phyloP scores from a whole-genome alignment of 768 basidiomycete species.

The Psilocybe sp. region DNA sequence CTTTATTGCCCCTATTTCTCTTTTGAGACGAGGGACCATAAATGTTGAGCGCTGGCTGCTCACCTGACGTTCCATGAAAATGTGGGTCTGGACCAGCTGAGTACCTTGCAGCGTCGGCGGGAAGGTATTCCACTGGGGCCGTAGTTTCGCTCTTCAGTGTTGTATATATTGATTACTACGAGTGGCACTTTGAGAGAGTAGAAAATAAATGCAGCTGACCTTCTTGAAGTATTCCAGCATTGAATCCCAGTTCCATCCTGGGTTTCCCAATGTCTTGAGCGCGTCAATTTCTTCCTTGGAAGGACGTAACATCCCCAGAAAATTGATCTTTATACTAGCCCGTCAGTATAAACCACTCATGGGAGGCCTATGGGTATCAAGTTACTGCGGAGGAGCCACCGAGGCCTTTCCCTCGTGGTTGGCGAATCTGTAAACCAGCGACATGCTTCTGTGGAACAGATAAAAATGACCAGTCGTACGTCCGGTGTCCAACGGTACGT shows the following conservation, averaged over 20 bases:
- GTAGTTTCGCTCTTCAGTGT: slow-evolving; percentile 3
- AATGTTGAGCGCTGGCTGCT: too few species aligned
- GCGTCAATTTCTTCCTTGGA: slow-evolving; percentile 6
- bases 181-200: neutral
- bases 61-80: slow-evolving; percentile 7
- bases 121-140: neutral
- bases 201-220: neutral
- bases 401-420: slow-evolving; percentile 11
- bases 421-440: slow-evolving; percentile 3
- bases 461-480: slow-evolving; percentile 11
- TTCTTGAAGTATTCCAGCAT: slow-evolving; percentile 12
- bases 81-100: neutral
- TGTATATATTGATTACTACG: neutral
- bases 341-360: too few species aligned
- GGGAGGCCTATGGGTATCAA: neutral
- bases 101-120: too few species aligned
- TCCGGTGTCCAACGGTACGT: slow-evolving; percentile 6
- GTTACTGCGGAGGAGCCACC: slow-evolving; percentile 10
- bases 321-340: slow-evolving; percentile 4
- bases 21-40: too few species aligned
- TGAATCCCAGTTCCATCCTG: slow-evolving; percentile 11
- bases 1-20: slow-evolving; percentile 4
- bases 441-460: slow-evolving; percentile 9
- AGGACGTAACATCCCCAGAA: slow-evolving; percentile 9
- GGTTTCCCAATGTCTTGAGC: slow-evolving; percentile 9